Evolutionary conservation across 257 asterid species (phyloP).

Genomic region (Ophiorrhiza pumila): DNA sequence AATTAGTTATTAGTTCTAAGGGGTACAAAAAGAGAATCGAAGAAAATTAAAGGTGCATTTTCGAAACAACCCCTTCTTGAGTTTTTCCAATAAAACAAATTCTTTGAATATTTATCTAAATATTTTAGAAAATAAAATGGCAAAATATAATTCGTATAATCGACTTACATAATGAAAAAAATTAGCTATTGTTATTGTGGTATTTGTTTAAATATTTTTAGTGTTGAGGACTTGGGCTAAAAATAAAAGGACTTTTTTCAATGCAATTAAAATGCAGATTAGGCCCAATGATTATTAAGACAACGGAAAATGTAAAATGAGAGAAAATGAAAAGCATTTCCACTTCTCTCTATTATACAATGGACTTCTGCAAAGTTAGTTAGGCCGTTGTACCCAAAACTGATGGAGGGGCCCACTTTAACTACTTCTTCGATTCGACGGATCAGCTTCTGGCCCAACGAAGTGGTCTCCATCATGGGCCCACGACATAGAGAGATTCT

Average conservation of each 20-base stretch:
- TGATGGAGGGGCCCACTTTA: not conserved
- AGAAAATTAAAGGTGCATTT: too few relatives aligned
- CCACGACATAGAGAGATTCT: not conserved
- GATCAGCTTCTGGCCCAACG: not conserved
- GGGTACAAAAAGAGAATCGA: too few relatives aligned
- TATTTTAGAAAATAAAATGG: too few relatives aligned
- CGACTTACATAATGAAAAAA: too few relatives aligned
- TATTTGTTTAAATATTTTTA: too few relatives aligned
- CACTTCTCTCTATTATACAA: not conserved
- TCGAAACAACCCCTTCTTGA: too few relatives aligned
- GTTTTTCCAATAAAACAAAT: too few relatives aligned
- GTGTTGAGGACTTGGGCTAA: not conserved
- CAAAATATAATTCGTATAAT: too few relatives aligned
- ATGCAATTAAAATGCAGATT: not conserved
- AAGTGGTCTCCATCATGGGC: not conserved
- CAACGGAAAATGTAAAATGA: not conserved
- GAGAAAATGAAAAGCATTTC: not conserved
- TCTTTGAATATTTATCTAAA: too few relatives aligned
- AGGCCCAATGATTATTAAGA: not conserved
- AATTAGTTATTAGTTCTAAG: too few relatives aligned
- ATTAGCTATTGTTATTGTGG: too few relatives aligned
- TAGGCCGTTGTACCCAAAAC: not conserved
- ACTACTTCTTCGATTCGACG: not conserved
- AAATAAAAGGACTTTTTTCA: not conserved
- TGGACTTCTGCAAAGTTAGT: slow-evolving; percentile 2